phyloP scores from a whole-genome alignment of 306 rosid species.

The Trichosanthes cucumerina region DNA sequence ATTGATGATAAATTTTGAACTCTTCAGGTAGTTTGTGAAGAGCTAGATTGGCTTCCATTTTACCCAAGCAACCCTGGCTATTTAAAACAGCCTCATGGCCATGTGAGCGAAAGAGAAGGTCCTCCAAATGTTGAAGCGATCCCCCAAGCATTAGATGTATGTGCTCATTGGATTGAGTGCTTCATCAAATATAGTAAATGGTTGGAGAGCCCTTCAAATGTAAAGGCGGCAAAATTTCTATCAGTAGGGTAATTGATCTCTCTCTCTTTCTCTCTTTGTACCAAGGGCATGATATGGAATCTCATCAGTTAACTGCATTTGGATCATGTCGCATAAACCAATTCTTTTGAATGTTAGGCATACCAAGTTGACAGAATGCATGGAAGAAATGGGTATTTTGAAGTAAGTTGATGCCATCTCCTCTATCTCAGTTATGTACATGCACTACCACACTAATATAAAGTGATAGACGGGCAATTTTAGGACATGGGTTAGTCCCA shows the following conservation, averaged over 20 bases:
- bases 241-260: constrained; percentile 71
- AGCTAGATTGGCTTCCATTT: constrained; percentile 96
- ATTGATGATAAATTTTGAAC: constrained; percentile 15
- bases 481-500: not conserved
- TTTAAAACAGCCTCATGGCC: constrained; percentile 48
- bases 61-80: constrained; percentile 53
- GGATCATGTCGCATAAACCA: not conserved
- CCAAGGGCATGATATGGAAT: not conserved
- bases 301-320: constrained; percentile 16
- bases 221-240: constrained; percentile 81
- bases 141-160: constrained; percentile 59
- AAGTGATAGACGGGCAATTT: not conserved
- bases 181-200: constrained; percentile 89
- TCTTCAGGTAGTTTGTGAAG: constrained; percentile 94
- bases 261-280: not conserved
- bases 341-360: constrained; percentile 43
- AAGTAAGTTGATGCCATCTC: constrained; percentile 41
- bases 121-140: constrained; percentile 80
- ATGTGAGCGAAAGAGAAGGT: constrained; percentile 52
- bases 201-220: constrained; percentile 82
- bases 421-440: not conserved
- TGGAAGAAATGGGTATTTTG: constrained; percentile 59
- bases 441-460: not conserved
- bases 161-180: constrained; percentile 94
- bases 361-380: constrained; percentile 61